Base-by-base conservation (phyloP, 2,329 filamentous ascomycete genomes). In the Trematosphaeria pertusa region DNA sequence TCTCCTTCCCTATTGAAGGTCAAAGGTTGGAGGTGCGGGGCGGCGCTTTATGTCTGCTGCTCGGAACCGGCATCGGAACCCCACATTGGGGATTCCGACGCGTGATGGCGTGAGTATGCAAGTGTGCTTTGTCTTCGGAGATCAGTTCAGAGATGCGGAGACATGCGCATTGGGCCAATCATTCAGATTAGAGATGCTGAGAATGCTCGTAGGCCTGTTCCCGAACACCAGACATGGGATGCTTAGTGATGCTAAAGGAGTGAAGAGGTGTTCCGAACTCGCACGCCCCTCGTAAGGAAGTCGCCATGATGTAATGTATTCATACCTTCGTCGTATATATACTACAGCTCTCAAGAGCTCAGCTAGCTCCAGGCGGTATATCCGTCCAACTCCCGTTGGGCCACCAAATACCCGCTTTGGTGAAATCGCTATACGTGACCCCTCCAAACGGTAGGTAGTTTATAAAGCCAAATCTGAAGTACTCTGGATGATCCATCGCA, bases 381-480 rank as follows among this genome's bases (percentile, higher is more conserved):
- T 55, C 62, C 21, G 39, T 48, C 69, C 68, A 71, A 7, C 53
- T 58, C 12, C 67, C 67, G 46, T 71, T 63, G 7, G 50, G 33
- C 43, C 50, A 59, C 67, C 67, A 72, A 1, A 52, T 58, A 2
- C 69, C 69, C 3, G 69, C 60, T 21, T 49, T 56, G 1, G 69
- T 71, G 33, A 69, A 71, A 43, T 72, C 69, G 34, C 59, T 64
- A 37, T 68, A 69, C 11, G 38, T 37, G 5, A 69, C 51, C 7
- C 56, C 52, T 1, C 63, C 65, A 56, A 70, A 64, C 3, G 61
- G 59, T 19, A 54, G 11, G 42, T 68, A 67, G 21, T 55, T 62
- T 15, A 73, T 54, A 40, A 70, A 67, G 4, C 62, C 64, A 45
- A 73, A 68, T 2, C 72, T 37, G 41, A 74, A 73, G 42, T 65